These are phyloP conservation scores for Saturnispora halmiae DNA, from an alignment of 805 yeast species.

Conservation along the genomic window DNA sequence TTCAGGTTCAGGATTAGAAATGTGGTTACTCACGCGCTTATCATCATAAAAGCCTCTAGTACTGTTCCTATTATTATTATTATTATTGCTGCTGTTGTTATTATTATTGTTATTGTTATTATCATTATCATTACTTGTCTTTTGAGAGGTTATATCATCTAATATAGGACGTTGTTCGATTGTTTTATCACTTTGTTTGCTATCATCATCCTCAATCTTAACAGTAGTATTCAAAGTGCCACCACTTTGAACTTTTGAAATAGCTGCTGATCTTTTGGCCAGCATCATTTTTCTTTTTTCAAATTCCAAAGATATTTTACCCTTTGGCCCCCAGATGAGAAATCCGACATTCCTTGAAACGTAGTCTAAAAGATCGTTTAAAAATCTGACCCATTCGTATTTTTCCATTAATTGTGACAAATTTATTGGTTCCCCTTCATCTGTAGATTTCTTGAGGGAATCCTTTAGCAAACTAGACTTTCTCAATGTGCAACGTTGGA, in stretches of 20 bases:
- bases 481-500: constrained; percentile 63
- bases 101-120: constrained; percentile 8
- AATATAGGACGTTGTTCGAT: background rate
- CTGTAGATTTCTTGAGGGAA: constrained; percentile 27
- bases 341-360: constrained; percentile 66
- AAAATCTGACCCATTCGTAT: constrained; percentile 80
- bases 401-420: constrained; percentile 48
- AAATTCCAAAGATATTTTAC: constrained; percentile 25
- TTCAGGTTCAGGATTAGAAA: too few relatives aligned
- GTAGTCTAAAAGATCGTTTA: constrained; percentile 71
- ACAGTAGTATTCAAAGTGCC: constrained; percentile 1
- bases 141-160: background rate
- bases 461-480: constrained; percentile 48
- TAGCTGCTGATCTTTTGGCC: background rate
- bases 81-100: constrained; percentile 6
- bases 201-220: background rate
- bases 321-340: constrained; percentile 55
- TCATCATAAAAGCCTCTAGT: too few relatives aligned
- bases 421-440: constrained; percentile 2
- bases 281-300: constrained; percentile 8
- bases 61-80: background rate
- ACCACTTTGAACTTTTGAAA: constrained; percentile 5
- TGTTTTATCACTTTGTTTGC: background rate
- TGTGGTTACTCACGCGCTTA: too few relatives aligned
- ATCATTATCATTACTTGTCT: background rate